Conservation (phyloP, 2,329 filamentous ascomycete genomes). For the Penicillium sp. region DNA sequence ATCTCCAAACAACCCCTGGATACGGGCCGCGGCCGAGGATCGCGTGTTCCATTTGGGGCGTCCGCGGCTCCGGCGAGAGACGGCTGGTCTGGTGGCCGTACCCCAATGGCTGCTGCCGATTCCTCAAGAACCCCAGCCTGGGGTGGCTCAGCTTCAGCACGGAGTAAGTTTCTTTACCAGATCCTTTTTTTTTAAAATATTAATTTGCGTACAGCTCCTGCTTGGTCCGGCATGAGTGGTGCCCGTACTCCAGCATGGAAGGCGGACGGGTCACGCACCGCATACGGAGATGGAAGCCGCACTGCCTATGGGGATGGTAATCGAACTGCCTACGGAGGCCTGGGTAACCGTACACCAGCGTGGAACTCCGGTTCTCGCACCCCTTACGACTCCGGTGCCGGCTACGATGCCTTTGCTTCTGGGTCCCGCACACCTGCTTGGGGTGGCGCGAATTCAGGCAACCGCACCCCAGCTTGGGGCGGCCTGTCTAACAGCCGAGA, state of each 20-base stretch:
- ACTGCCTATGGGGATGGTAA: slow-evolving; percentile 69
- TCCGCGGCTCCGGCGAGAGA: slow-evolving; percentile 43
- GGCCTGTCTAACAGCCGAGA: slow-evolving; percentile 26
- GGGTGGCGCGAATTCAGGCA: slow-evolving; percentile 51
- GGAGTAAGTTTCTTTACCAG: slow-evolving; percentile 55
- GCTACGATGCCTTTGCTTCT: slow-evolving; percentile 64
- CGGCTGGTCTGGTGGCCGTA: slow-evolving; percentile 66
- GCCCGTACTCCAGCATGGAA: slow-evolving; percentile 53
- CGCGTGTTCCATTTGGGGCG: slow-evolving; percentile 49
- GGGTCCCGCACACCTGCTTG: slow-evolving; percentile 77
- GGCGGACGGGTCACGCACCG: slow-evolving; percentile 56
- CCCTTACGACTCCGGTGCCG: slow-evolving; percentile 62
- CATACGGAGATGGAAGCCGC: slow-evolving; percentile 61
- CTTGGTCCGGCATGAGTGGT: slow-evolving; percentile 46
- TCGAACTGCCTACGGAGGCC: slow-evolving; percentile 69
- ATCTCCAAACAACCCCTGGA: slow-evolving; percentile 76
- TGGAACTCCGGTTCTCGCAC: slow-evolving; percentile 78
- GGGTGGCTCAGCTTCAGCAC: slow-evolving; percentile 55
- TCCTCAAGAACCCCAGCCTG: slow-evolving; percentile 73
- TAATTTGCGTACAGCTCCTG: slow-evolving; percentile 33
- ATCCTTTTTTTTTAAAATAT: background rate
- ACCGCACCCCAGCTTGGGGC: slow-evolving; percentile 47
- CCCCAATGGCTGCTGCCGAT: slow-evolving; percentile 60
- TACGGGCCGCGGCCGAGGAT: slow-evolving; percentile 53
- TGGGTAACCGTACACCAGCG: slow-evolving; percentile 66